Conservation (phyloP, 1,139 yeast species). For the Saccharomyces hybrid region DNA sequence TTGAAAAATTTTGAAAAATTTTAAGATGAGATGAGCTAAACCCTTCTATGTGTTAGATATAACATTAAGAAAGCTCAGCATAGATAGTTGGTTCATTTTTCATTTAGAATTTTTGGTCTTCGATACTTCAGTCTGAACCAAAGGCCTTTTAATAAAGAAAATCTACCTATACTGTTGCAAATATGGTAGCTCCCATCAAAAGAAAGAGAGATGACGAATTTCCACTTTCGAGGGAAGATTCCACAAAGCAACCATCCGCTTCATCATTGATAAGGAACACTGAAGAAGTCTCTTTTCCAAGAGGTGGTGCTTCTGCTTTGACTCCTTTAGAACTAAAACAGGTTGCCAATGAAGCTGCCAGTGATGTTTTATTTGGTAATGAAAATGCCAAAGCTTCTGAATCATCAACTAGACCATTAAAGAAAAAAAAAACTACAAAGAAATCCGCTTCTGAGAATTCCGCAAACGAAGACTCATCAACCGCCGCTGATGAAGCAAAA, state of each 20-base stretch:
- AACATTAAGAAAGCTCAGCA: neutral
- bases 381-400: conserved; percentile 29
- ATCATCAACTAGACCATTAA: conserved; percentile 31
- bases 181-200: conserved; percentile 22
- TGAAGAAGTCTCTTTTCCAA: conserved; percentile 73
- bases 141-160: neutral
- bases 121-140: neutral
- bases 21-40: neutral
- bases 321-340: conserved; percentile 88
- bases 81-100: neutral
- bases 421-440: conserved; percentile 35
- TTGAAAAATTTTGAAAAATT: neutral
- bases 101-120: neutral
- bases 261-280: conserved; percentile 30
- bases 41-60: neutral
- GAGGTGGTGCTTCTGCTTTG: conserved; percentile 86
- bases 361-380: conserved; percentile 67
- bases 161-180: neutral
- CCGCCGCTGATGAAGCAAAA: conserved; percentile 17
- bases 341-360: conserved; percentile 84
- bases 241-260: conserved; percentile 31
- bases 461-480: conserved; percentile 23
- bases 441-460: conserved; percentile 22
- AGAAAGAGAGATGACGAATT: conserved; percentile 37
- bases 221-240: conserved; percentile 35